Evolutionary conservation across 73 alveolate genomes (phyloP).

Genomic region (Paramecium sexaurelia): DNA sequence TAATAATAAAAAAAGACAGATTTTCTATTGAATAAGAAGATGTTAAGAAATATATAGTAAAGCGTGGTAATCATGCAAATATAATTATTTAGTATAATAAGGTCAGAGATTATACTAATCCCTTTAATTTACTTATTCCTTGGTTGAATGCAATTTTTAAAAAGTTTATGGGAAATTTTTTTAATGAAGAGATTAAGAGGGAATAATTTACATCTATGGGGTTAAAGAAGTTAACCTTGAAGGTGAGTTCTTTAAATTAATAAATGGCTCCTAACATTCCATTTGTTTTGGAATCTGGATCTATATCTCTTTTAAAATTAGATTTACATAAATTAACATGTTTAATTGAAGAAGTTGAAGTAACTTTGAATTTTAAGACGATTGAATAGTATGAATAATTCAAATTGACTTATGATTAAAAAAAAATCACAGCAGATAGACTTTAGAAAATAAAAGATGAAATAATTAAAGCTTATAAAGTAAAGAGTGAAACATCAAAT

Average conservation of each 20-base stretch:
- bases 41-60: background rate
- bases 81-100: background rate
- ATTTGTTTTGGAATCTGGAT: constrained; percentile 1
- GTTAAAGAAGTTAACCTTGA: background rate
- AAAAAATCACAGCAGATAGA: background rate
- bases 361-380: background rate
- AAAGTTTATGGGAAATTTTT: constrained; percentile 34
- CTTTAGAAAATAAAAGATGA: background rate
- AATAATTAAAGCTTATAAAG: background rate
- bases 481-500: background rate
- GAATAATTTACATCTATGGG: constrained; percentile 21
- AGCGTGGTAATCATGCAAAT: background rate
- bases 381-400: background rate
- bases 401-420: background rate
- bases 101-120: constrained; percentile 31
- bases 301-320: background rate
- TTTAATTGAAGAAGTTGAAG: background rate
- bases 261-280: background rate
- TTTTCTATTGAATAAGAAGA: background rate
- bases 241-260: background rate
- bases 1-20: background rate
- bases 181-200: constrained; percentile 26
- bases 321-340: background rate
- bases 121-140: constrained; percentile 1
- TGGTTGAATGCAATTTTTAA: constrained; percentile 55